phyloP scores from a whole-genome alignment of 305 asterid species.

The Rubia balearica region DNA sequence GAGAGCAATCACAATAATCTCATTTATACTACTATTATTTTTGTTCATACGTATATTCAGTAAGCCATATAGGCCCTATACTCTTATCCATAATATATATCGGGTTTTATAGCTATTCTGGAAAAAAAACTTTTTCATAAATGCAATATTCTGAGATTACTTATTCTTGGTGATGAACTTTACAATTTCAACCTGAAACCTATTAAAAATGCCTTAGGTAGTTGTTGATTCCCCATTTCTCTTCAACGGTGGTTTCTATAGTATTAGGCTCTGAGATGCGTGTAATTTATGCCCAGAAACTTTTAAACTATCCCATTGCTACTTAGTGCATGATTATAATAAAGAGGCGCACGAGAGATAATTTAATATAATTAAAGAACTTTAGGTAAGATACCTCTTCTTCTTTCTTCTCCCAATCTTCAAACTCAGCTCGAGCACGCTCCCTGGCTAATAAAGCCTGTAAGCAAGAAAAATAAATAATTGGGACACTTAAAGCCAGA shows the following conservation, averaged over 20 bases:
- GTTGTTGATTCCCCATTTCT: not conserved
- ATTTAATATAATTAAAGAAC: slow-evolving; percentile 7
- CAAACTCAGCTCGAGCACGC: slow-evolving; percentile 91
- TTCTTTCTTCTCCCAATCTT: slow-evolving; percentile 97
- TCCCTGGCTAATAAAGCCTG: slow-evolving; percentile 85
- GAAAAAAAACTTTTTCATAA: not conserved
- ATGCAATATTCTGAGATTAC: not conserved
- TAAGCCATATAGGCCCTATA: not conserved
- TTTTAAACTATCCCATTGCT: not conserved
- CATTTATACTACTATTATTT: not conserved
- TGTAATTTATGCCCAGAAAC: not conserved
- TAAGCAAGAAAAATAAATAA: slow-evolving; percentile 14
- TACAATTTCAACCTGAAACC: not conserved
- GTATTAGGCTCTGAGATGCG: no score
- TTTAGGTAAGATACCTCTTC: slow-evolving; percentile 57
- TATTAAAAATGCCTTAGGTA: not conserved
- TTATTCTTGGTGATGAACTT: not conserved
- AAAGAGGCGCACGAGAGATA: not conserved
- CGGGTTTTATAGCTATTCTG: not conserved
- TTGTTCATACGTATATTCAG: not conserved
- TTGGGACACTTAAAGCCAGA: not conserved
- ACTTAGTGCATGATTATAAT: not conserved
- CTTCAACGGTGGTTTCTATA: not conserved
- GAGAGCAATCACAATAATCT: not conserved
- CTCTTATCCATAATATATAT: not conserved